These are phyloP conservation scores for Mytilinidion resinicola DNA, from an alignment of 495 filamentous ascomycete genomes.

Conservation along the genomic window DNA sequence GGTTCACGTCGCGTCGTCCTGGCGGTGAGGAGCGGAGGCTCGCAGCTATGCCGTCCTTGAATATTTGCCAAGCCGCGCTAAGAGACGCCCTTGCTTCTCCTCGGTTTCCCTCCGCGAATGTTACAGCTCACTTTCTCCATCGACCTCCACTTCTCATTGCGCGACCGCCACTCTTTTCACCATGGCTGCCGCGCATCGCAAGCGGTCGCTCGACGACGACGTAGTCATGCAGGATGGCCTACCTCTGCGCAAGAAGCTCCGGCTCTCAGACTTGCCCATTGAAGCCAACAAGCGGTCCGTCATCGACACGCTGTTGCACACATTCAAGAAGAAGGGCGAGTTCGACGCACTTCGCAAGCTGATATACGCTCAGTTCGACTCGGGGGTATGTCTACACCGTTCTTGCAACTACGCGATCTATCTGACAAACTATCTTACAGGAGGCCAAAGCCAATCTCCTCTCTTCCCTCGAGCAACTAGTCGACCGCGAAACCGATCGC, in stretches of 20 bases:
- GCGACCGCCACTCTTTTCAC: conserved; percentile 1
- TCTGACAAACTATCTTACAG: conserved; percentile 36
- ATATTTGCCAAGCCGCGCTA: not conserved
- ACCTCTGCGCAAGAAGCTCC: conserved; percentile 61
- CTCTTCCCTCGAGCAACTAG: conserved; percentile 59
- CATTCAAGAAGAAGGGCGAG: conserved; percentile 85
- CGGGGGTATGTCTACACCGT: conserved; percentile 50
- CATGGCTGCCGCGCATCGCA: conserved; percentile 25
- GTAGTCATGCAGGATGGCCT: conserved; percentile 31
- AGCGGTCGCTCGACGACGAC: conserved; percentile 18
- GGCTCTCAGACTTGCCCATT: conserved; percentile 76
- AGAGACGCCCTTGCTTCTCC: not conserved
- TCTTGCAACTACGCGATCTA: not conserved
- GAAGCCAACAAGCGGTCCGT: conserved; percentile 61
- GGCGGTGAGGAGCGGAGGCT: not conserved
- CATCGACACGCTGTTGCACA: conserved; percentile 71
- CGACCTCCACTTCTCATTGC: not conserved
- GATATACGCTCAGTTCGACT: conserved; percentile 72
- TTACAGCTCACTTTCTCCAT: not conserved
- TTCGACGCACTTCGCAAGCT: conserved; percentile 80
- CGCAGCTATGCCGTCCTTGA: not conserved
- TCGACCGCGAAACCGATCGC: conserved; percentile 74
- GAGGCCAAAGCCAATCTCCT: conserved; percentile 62
- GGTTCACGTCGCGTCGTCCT: conserved; percentile 8
- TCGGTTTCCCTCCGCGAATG: no score